Percentiles rank a stretch among this genome's conserved stretches.
Conservation (phyloP, 305 asterid genomes). For the Rubia tinctorum region DNA sequence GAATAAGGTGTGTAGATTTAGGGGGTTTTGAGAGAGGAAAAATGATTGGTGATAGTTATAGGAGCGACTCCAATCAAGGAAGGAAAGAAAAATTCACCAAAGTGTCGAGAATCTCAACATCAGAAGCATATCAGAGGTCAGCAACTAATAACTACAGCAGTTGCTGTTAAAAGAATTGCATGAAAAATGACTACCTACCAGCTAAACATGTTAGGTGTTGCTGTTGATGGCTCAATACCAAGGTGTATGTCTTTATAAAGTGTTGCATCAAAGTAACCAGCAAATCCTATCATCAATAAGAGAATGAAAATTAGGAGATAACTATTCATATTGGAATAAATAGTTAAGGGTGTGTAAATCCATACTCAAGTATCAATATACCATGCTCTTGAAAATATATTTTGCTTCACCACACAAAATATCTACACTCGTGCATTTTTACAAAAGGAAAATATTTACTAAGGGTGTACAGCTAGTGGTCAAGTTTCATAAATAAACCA, state of each 20-base stretch:
- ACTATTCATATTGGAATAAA: neutral
- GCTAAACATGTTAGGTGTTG: conserved; percentile 98
- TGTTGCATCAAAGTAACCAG: conserved; percentile 90
- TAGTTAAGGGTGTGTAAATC: too few species aligned
- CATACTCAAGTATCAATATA: too few species aligned
- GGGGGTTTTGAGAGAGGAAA: neutral
- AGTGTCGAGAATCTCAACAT: neutral
- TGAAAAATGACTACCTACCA: conserved; percentile 44
- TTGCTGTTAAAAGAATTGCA: neutral
- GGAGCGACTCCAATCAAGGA: too few species aligned
- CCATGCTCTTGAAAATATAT: neutral
- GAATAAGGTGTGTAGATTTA: neutral
- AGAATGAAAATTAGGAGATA: conserved; percentile 13
- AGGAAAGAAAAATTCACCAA: neutral
- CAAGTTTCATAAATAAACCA: too few species aligned
- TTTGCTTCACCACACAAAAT: neutral
- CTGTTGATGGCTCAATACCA: conserved; percentile 90
- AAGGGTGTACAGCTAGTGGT: too few species aligned
- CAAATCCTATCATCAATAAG: conserved; percentile 62
- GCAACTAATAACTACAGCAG: neutral
- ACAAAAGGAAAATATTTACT: too few species aligned
- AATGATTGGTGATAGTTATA: neutral
- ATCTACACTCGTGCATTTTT: neutral
- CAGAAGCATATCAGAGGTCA: neutral
- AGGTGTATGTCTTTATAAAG: conserved; percentile 97